A percentile compares a stretch with the other conserved stretches of the same genome.
These are phyloP conservation scores for Parachlorella kessleri DNA, from an alignment of 139 green algal species.

Conservation along the genomic window DNA sequence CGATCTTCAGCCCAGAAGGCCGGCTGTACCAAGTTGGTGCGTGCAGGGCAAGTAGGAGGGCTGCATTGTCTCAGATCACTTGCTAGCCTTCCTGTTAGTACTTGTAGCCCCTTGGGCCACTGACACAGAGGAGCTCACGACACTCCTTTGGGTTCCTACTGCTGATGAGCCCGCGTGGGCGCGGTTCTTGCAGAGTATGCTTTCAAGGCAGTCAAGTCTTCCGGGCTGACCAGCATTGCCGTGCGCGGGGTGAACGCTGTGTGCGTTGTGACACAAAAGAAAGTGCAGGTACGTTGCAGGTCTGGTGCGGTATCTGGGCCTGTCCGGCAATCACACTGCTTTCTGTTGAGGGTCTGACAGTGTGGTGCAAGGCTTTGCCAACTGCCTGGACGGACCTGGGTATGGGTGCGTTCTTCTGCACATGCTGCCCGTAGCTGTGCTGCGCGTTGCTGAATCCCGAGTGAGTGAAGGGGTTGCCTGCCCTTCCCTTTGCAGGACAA, in stretches of 20 bases:
- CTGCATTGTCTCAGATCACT: neutral
- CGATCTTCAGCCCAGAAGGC: conserved; percentile 96
- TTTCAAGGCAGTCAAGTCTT: conserved; percentile 96
- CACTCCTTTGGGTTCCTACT: neutral
- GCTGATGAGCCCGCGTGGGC: no score
- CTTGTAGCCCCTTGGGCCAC: no score
- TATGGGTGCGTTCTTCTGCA: no score
- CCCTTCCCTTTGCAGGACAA: conserved; percentile 93
- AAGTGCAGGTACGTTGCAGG: conserved; percentile 69
- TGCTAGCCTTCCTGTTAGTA: no score
- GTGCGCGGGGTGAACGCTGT: conserved; percentile 93
- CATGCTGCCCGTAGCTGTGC: no score
- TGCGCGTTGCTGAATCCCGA: no score
- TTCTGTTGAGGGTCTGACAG: no score
- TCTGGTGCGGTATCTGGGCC: neutral
- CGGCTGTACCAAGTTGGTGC: conserved; percentile 94
- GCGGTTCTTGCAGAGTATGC: conserved; percentile 89
- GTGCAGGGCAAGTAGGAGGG: neutral
- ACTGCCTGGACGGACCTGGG: no score
- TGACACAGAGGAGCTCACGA: neutral
- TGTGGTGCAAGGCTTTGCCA: no score
- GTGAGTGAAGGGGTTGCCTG: no score
- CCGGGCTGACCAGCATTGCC: conserved; percentile 90
- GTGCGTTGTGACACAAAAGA: conserved; percentile 92
- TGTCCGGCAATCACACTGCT: no score